These are phyloP conservation scores for Aspergillus arachidicola DNA, from an alignment of 2,329 filamentous ascomycete genomes.

Conservation along the genomic window DNA sequence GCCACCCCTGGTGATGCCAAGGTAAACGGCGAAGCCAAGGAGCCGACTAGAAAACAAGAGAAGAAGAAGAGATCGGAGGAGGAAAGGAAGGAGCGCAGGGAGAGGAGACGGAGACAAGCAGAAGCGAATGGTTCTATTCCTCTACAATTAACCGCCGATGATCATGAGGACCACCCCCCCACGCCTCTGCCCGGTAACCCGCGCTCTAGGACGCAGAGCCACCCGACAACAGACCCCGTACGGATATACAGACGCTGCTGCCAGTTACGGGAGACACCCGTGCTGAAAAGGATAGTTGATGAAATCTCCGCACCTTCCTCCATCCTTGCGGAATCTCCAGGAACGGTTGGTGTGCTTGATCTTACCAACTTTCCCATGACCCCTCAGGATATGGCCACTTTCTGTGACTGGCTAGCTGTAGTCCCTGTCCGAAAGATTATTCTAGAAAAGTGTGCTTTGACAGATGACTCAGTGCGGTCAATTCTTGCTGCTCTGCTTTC, in stretches of 20 bases:
- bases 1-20: conserved; percentile 31
- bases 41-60: conserved; percentile 76
- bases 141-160: conserved; percentile 76
- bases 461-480: conserved; percentile 82
- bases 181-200: conserved; percentile 32
- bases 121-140: conserved; percentile 87
- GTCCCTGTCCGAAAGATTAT: conserved; percentile 87
- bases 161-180: conserved; percentile 59
- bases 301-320: conserved; percentile 76
- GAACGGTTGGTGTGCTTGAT: conserved; percentile 81
- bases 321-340: conserved; percentile 63
- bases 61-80: conserved; percentile 96
- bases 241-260: conserved; percentile 94
- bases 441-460: conserved; percentile 83
- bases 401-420: conserved; percentile 91
- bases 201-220: conserved; percentile 59
- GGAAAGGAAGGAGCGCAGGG: conserved; percentile 87
- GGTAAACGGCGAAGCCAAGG: conserved; percentile 33
- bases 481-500: conserved; percentile 84
- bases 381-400: conserved; percentile 77
- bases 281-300: conserved; percentile 87
- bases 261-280: conserved; percentile 87
- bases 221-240: conserved; percentile 85
- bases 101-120: conserved; percentile 80
- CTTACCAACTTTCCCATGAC: conserved; percentile 83